Evolutionary conservation across 176 grass and related monocot genomes (phyloP), one percentile per base, ranked within the genome.

Genomic region (Hyparrhenia diplandra): DNA sequence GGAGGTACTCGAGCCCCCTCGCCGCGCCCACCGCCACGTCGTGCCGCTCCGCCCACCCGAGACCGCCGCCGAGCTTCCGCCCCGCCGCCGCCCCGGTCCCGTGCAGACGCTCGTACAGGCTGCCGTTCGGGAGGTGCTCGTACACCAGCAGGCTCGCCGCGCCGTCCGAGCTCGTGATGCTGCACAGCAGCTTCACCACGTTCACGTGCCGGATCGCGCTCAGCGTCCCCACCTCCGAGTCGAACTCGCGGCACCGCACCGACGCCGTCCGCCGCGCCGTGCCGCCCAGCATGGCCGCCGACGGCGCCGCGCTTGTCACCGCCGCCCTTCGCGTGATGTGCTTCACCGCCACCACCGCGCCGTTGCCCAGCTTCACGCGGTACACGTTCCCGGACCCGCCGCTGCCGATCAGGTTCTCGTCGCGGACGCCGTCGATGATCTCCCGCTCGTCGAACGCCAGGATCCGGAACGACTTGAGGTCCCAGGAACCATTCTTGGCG

Each of bases 361-460:
- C 90, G 45, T 6, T 67, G 1, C 85, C 82, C 4, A 98, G 88
- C 71, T 89, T 85, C 9, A 89, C 95, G 69, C 90, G 82, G 83
- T 98, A 98, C 79, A 98, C 95, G 73, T 92, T 90, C 37, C 95
- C 90, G 42, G 92, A 98, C 3, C 89, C 92, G 66, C 95, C 95
- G 84, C 77, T 91, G 67, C 95, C 95, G 82, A 98, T 94, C 32
- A 98, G 75, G 74, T 98, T 98, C 77, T 91, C 88, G 64, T 87
- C 72, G n/a, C 84, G 87, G 63, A 98, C 86, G 64, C 87, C 88
- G 4, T 46, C 62, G 20, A 98, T 40, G 74, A 98, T 87, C 78
- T 98, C 95, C 55, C 85, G 57, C 75, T 98, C 95, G 69, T 94
- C 86, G 80, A 98, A 94, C 35, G 88, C 86, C 13, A 92, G 55